Evolutionary conservation across 2,329 filamentous ascomycete species (phyloP), one percentile per base, ranked within the genome.

Genomic region (Xylariaceae sp.): DNA sequence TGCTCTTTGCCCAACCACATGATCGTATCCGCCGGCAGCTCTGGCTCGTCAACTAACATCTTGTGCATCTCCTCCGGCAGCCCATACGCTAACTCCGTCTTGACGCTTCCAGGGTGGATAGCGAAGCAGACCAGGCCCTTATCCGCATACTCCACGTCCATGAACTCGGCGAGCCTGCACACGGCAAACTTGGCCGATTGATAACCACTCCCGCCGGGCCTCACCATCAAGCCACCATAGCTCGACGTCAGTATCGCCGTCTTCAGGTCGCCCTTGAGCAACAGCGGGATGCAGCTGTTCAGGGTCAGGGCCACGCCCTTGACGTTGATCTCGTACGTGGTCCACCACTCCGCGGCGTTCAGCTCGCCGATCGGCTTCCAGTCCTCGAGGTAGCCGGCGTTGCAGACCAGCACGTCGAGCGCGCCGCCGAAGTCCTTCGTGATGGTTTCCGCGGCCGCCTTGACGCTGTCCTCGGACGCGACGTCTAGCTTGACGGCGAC

Each of bases 61-160:
- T n/a, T 4, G 33, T 53, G 52, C 49, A 53, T 47, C 0, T 53
- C 29, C 16, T 58, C 31, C 1, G 65, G 65, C 58, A 69, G 59
- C 1, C 56, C 54, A 11, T 34, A 32, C 3, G 65, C 62, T 40
- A 74, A 56, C 22, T 70, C 68, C 0, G 72, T 76, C 49, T 54
- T 55, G 2, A 72, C 62, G 12, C 62, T 64, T 3, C 73, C 73
- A 1, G 73, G 73, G 51, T 76, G 69, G 3, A 73, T 40, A 3
- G 61, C 51, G 31, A 64, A 62, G n/a, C 63, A 63, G 9, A 74
- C 51, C 1, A 73, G 46, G 0, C 68, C 68, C 34, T 71, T 52
- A 9, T 63, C 56, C 8, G 51, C 52, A 47, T 76, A 69, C 46
- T 78, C 73, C 22, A 44, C 44, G 4, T 56, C 57, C 16, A 71